Conservation (phyloP, 148 eudicot genomes). For the Chenopodium berlandieri region DNA sequence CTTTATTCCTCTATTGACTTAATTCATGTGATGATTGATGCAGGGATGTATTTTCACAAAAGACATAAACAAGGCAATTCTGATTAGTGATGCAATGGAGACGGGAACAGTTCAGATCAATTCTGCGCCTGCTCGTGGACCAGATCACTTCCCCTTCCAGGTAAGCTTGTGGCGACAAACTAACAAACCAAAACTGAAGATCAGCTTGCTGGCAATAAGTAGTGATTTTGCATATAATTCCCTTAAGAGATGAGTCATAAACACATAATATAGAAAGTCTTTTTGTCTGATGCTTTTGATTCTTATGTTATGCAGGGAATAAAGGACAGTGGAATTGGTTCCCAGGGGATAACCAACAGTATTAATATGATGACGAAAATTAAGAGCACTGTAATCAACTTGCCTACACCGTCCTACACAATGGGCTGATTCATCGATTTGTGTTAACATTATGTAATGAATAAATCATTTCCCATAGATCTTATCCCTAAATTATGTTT, state of each 20-base stretch:
- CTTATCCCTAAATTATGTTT: constrained; percentile 6
- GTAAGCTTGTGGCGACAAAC: constrained; percentile 28
- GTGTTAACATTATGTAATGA: neutral
- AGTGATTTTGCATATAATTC: too few relatives aligned
- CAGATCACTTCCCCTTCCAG: constrained; percentile 98
- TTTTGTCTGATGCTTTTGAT: neutral
- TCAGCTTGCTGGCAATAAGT: neutral
- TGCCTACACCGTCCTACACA: constrained; percentile 84
- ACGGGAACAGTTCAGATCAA: constrained; percentile 94
- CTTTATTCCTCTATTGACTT: neutral
- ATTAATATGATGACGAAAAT: constrained; percentile 94
- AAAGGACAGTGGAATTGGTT: constrained; percentile 97
- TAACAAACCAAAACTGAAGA: neutral
- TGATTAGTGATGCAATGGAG: constrained; percentile 98
- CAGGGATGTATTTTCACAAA: constrained; percentile 93
- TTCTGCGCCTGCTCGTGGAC: constrained; percentile 98
- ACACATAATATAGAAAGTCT: neutral
- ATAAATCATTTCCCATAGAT: constrained; percentile 18
- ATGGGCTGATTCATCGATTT: constrained; percentile 59
- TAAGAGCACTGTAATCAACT: constrained; percentile 95
- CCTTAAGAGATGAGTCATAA: neutral
- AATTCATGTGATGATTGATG: neutral
- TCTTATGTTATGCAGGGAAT: constrained; percentile 54
- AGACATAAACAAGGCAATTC: constrained; percentile 92
- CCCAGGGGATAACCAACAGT: constrained; percentile 95